Base-by-base conservation (phyloP, 371 early-diverging fungal species). In the Dichotomocladium elegans region DNA sequence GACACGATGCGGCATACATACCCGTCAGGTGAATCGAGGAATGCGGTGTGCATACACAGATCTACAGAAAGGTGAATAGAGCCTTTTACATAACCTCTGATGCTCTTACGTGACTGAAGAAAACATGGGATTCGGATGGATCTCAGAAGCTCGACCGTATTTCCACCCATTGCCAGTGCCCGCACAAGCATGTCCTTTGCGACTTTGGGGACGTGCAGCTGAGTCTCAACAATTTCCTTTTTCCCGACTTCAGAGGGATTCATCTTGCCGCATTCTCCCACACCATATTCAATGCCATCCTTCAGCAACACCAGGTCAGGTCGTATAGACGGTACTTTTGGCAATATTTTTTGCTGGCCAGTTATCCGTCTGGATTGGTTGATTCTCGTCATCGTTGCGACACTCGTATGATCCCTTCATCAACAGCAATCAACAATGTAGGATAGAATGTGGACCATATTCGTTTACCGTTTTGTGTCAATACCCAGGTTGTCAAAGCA, bases 181-280 rank as follows among this genome's bases (percentile, higher is more conserved):
- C 46, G 9, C 4, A 48, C 24, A 33, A 48, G 21, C 48, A 48
- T 33, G 34, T 48, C 35, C 48, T 48, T 48, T 24, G 34, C 22
- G 21, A 48, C 25, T 26, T 48, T 48, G 3, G 48, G 48, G 26
- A 17, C 19, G 21, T 48, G 48, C 34, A 48, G 19, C 21, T 48
- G 48, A 2, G 34, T 17, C 19, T 42, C 19, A 19, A 42, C 42
- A 42, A 19, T 42, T 19, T 48, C 48, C 3, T 48, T 48, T 26
- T 48, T 48, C 12, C 48, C 34, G 15, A 48, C 35, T 2, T 26
- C 48, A 4, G 34, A 8, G 27, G 25, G 9, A 6, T 33, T 35
- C 17, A 33, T 35, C 19, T 33, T 33, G 15, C 33, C 48, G 34
- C 33, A 47, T 30, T 48, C 48, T 15, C 34, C 48, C 15, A 27